These are phyloP conservation scores for Hypoxylon crocopeplum DNA, from an alignment of 495 filamentous ascomycete species.

Conservation along the genomic window DNA sequence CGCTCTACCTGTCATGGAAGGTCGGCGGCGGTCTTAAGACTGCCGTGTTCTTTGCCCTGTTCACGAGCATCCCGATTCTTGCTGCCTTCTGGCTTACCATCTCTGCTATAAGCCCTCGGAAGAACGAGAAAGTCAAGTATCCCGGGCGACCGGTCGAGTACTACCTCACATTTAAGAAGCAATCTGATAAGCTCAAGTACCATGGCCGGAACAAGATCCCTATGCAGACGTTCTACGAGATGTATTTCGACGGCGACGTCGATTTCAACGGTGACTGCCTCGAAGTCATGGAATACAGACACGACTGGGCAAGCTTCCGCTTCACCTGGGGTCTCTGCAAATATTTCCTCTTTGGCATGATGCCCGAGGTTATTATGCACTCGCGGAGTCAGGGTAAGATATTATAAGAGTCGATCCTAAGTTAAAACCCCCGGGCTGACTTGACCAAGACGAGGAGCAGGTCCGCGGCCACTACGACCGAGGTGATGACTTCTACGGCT, in stretches of 20 bases:
- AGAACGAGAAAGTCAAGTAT: conserved; percentile 76
- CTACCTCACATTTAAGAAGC: conserved; percentile 84
- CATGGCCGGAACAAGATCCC: conserved; percentile 80
- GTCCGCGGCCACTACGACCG: conserved; percentile 87
- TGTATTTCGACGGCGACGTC: conserved; percentile 86
- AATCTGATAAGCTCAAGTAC: conserved; percentile 74
- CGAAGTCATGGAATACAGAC: conserved; percentile 81
- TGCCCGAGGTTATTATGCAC: conserved; percentile 81
- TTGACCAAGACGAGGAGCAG: conserved; percentile 76
- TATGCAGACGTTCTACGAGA: conserved; percentile 86
- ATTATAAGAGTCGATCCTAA: neutral
- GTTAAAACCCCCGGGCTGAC: conserved; percentile 24
- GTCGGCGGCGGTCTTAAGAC: conserved; percentile 77
- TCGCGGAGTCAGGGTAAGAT: conserved; percentile 72
- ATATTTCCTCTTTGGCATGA: conserved; percentile 73
- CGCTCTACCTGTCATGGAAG: conserved; percentile 71
- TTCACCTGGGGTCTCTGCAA: conserved; percentile 76
- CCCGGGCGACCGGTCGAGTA: conserved; percentile 82
- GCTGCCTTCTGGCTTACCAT: conserved; percentile 72
- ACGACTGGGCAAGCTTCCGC: conserved; percentile 85
- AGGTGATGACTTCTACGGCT: conserved; percentile 87
- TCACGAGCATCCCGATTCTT: conserved; percentile 72
- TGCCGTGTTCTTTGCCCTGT: conserved; percentile 69
- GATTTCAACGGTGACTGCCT: conserved; percentile 85
- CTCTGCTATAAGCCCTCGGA: conserved; percentile 72